Conservation (phyloP, 176 grass and related monocot species). For the Puccinellia tenuiflora region DNA sequence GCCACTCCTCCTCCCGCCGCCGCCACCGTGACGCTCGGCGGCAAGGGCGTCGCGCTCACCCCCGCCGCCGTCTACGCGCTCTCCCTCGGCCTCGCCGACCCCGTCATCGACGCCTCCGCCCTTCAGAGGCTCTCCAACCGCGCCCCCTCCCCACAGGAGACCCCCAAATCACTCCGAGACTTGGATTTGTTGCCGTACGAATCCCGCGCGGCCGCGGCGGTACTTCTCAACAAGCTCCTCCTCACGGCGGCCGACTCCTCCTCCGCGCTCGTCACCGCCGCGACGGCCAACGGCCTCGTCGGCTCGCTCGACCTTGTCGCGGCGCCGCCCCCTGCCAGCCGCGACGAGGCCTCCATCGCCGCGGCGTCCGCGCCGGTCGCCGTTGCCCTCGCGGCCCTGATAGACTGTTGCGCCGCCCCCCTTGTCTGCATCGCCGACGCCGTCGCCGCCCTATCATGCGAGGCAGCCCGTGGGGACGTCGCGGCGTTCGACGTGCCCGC, state of each 20-base stretch:
- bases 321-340: conserved; percentile 24
- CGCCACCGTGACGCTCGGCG: conserved; percentile 51
- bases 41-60: conserved; percentile 55
- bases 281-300: conserved; percentile 37
- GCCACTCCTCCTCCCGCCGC: conserved; percentile 22
- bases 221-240: conserved; percentile 86
- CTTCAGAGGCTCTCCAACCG: conserved; percentile 55
- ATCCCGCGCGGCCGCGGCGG: conserved; percentile 54
- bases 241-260: conserved; percentile 39
- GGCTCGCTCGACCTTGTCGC: conserved; percentile 38
- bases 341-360: conserved; percentile 53
- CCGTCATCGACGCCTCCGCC: conserved; percentile 59
- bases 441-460: conserved; percentile 78
- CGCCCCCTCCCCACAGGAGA: conserved; percentile 23
- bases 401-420: conserved; percentile 76
- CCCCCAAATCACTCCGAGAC: neutral
- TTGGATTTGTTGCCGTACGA: conserved; percentile 19
- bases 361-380: conserved; percentile 48
- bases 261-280: conserved; percentile 35
- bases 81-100: conserved; percentile 27
- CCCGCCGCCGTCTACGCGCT: conserved; percentile 53
- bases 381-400: conserved; percentile 47
- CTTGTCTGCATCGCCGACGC: conserved; percentile 66
- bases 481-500: conserved; percentile 61
- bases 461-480: conserved; percentile 61